These are phyloP conservation scores for Salicornia ramosissima DNA, from an alignment of 148 eudicot genomes.

Conservation along the genomic window DNA sequence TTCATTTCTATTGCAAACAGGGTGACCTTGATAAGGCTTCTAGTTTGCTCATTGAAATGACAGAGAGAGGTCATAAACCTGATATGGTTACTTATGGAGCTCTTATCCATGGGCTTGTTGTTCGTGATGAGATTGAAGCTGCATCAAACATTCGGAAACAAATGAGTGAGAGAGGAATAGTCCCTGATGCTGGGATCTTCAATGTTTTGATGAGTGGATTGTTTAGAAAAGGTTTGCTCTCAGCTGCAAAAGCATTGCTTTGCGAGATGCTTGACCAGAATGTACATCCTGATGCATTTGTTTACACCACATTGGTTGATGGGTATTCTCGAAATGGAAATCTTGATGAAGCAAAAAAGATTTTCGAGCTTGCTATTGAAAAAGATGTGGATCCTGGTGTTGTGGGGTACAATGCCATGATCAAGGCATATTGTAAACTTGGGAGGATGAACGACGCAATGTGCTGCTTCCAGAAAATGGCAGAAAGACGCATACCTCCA, in stretches of 20 bases:
- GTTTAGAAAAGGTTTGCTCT: slow-evolving; percentile 59
- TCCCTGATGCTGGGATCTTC: slow-evolving; percentile 75
- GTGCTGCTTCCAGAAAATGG: slow-evolving; percentile 53
- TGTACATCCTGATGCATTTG: slow-evolving; percentile 57
- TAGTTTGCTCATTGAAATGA: slow-evolving; percentile 55
- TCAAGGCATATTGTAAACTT: slow-evolving; percentile 74
- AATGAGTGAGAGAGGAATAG: slow-evolving; percentile 61
- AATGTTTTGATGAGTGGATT: slow-evolving; percentile 75
- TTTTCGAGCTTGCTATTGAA: slow-evolving; percentile 47
- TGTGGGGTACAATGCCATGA: slow-evolving; percentile 76
- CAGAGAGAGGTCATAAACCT: slow-evolving; percentile 52
- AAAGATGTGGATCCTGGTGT: slow-evolving; percentile 57
- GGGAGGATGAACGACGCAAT: slow-evolving; percentile 76
- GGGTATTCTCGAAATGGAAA: slow-evolving; percentile 65
- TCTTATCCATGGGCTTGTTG: slow-evolving; percentile 76
- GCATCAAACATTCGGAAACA: slow-evolving; percentile 55
- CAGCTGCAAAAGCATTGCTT: slow-evolving; percentile 53
- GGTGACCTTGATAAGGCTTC: slow-evolving; percentile 66
- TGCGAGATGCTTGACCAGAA: slow-evolving; percentile 75
- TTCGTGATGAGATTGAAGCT: slow-evolving; percentile 59
- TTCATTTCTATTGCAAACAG: slow-evolving; percentile 54
- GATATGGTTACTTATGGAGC: slow-evolving; percentile 79
- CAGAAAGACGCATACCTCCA: slow-evolving; percentile 35
- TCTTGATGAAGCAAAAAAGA: slow-evolving; percentile 60
- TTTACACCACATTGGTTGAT: slow-evolving; percentile 68